These are phyloP conservation scores for Hibiscus syriacus DNA, from an alignment of 345 rosid species.

Conservation along the genomic window DNA sequence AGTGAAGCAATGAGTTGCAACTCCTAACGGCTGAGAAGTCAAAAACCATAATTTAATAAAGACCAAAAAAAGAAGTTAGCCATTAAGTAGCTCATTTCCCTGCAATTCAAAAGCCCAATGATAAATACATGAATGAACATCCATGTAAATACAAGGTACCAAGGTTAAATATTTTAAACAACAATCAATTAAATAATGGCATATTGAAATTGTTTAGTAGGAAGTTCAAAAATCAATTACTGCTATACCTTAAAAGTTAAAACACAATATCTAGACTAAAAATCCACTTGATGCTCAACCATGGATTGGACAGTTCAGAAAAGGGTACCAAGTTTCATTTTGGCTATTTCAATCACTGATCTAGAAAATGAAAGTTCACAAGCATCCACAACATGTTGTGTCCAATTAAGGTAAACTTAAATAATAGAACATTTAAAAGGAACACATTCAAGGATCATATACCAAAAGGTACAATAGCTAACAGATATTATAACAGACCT, in stretches of 20 bases:
- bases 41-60: no score
- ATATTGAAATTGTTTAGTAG: not conserved
- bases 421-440: no score
- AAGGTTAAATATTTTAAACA: not conserved
- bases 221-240: not conserved
- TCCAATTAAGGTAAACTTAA: no score
- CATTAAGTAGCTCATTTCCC: slow-evolving; percentile 47
- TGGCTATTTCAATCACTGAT: no score
- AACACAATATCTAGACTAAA: not conserved
- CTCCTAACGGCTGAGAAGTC: no score
- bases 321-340: not conserved
- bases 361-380: no score
- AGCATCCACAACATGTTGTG: no score
- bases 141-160: not conserved
- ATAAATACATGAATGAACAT: not conserved
- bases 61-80: no score
- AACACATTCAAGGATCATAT: no score
- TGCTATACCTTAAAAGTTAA: not conserved
- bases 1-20: no score
- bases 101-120: slow-evolving; percentile 23
- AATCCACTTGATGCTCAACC: not conserved
- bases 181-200: no score
- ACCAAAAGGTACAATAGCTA: not conserved
- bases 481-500: slow-evolving; percentile 36
- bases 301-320: not conserved